phyloP scores from a whole-genome alignment of 257 asterid species.

The Echium plantagineum region DNA sequence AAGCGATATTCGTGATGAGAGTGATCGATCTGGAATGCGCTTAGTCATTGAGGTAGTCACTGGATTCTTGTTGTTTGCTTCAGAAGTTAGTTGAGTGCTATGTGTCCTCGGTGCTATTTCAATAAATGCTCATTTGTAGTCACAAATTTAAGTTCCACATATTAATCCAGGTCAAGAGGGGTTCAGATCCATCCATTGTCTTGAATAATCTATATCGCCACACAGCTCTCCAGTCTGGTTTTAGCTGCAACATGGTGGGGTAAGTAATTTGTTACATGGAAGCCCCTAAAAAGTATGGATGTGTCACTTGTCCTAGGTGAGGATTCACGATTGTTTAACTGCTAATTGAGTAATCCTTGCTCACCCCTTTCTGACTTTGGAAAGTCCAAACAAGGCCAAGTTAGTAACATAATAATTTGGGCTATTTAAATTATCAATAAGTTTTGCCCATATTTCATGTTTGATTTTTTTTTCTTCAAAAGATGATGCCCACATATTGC shows the following conservation, averaged over 20 bases:
- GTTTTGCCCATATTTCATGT: no score
- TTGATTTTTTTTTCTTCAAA: no score
- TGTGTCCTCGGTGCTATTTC: not conserved
- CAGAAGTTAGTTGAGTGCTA: not conserved
- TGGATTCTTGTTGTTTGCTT: not conserved
- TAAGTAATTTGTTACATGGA: constrained; percentile 27
- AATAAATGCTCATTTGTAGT: not conserved
- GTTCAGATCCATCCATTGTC: constrained; percentile 76
- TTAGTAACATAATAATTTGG: not conserved
- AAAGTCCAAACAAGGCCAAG: no score
- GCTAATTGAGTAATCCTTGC: no score
- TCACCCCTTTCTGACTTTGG: no score
- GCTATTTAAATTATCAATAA: no score
- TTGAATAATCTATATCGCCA: constrained; percentile 82
- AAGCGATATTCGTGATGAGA: constrained; percentile 98
- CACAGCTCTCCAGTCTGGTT: constrained; percentile 78
- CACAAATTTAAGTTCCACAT: not conserved
- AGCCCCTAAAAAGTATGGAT: not conserved
- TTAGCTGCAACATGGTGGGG: constrained; percentile 99
- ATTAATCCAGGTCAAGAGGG: constrained; percentile 74
- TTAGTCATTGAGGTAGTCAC: constrained; percentile 77
- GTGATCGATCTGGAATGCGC: constrained; percentile 98
- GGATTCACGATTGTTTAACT: no score
- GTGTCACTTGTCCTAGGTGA: no score
- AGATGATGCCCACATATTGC: no score